These are phyloP conservation scores for Penicillium bovifimosum DNA, from an alignment of 495 filamentous ascomycete genomes.

Conservation along the genomic window DNA sequence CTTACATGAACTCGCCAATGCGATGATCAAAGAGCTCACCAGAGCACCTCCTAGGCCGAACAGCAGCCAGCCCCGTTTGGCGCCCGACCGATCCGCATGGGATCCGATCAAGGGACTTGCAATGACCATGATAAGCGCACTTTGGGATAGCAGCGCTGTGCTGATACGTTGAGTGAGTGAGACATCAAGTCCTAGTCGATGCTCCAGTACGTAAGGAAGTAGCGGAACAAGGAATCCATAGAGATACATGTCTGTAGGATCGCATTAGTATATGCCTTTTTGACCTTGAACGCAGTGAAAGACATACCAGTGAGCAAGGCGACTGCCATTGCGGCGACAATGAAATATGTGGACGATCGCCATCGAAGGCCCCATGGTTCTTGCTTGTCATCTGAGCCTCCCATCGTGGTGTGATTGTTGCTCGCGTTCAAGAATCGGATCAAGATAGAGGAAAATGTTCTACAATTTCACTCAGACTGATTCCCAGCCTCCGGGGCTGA, in stretches of 20 bases:
- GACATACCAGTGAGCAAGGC: conserved; percentile 18
- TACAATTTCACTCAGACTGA: neutral
- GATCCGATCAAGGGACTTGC: conserved; percentile 16
- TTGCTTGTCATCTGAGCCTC: neutral
- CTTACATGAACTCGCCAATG: neutral
- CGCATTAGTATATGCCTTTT: conserved; percentile 42
- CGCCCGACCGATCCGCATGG: conserved; percentile 15
- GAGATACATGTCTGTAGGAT: conserved; percentile 20
- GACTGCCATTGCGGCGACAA: conserved; percentile 20
- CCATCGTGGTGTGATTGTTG: neutral
- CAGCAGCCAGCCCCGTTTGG: conserved; percentile 11
- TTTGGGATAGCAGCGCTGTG: conserved; percentile 17
- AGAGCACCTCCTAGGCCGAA: conserved; percentile 10
- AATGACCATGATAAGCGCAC: conserved; percentile 19
- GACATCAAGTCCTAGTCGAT: conserved; percentile 18
- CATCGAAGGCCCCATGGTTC: conserved; percentile 6
- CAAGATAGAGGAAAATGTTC: neutral
- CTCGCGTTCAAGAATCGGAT: neutral
- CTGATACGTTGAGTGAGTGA: conserved; percentile 21
- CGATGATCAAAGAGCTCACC: neutral
- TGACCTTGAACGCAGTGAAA: conserved; percentile 38
- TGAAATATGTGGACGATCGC: conserved; percentile 23
- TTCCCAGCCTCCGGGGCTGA: neutral
- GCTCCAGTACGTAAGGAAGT: conserved; percentile 23
- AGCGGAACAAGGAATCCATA: conserved; percentile 29